Percentiles rank a stretch among this genome's conserved stretches.
Evolutionary conservation across 176 grass and related monocot genomes (phyloP).

Genomic region (Oryza australiensis): DNA sequence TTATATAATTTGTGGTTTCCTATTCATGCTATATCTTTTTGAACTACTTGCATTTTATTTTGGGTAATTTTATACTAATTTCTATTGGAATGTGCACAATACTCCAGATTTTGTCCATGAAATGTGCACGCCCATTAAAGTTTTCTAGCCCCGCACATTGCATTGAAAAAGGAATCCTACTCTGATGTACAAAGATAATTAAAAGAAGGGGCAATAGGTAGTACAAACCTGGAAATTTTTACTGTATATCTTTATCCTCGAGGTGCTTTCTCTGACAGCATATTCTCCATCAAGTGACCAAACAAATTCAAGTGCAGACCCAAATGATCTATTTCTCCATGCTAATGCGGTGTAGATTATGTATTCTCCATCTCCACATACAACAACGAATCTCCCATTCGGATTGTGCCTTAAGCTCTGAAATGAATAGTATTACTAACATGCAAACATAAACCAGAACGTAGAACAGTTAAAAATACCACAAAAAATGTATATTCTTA

Average conservation of each 20-base stretch:
- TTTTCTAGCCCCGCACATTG: neutral
- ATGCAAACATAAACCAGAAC: slow-evolving; percentile 24
- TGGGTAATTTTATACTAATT: neutral
- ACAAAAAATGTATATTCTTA: slow-evolving; percentile 7
- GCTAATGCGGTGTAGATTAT: slow-evolving; percentile 97
- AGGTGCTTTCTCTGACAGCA: slow-evolving; percentile 94
- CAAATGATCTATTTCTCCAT: slow-evolving; percentile 99
- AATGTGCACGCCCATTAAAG: neutral
- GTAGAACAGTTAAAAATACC: slow-evolving; percentile 1
- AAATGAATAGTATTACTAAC: slow-evolving; percentile 34
- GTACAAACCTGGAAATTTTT: slow-evolving; percentile 91
- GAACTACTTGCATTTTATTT: neutral
- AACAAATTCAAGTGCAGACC: slow-evolving; percentile 83
- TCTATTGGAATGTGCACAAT: neutral
- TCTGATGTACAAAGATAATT: neutral
- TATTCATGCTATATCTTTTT: neutral
- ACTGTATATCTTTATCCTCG: slow-evolving; percentile 91
- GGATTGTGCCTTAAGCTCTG: slow-evolving; percentile 99
- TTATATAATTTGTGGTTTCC: too few species aligned
- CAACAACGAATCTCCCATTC: slow-evolving; percentile 97
- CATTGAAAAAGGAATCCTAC: neutral
- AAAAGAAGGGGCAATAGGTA: neutral
- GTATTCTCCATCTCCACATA: slow-evolving; percentile 99
- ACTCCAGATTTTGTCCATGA: neutral
- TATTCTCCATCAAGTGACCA: slow-evolving; percentile 98